Percentiles rank a stretch among this genome's conserved stretches.
Conservation (phyloP, 192 early-diverging fungal species). For the Backusella luteola region DNA sequence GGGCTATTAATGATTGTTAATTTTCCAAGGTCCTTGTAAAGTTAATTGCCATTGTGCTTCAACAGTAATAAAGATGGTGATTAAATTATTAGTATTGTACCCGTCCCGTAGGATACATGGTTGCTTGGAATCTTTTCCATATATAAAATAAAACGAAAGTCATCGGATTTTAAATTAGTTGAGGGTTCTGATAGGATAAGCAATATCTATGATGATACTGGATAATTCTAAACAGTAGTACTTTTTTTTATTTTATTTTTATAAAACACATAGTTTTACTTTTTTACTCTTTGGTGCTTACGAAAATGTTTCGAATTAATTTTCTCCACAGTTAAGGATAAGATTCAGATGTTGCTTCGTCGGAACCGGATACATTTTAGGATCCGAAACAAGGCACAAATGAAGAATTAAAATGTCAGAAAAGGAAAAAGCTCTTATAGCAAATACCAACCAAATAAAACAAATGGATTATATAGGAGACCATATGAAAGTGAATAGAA, state of each 20-base stretch:
- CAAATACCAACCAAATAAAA: neutral
- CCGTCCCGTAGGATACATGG: neutral
- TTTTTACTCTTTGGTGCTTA: neutral
- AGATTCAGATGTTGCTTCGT: neutral
- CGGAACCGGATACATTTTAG: neutral
- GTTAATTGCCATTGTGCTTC: neutral
- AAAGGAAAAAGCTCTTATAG: neutral
- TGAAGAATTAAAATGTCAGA: constrained; percentile 1
- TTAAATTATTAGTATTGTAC: neutral
- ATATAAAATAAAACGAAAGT: neutral
- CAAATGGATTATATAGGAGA: neutral
- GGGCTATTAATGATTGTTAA: neutral
- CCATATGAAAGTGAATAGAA: neutral
- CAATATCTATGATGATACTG: neutral
- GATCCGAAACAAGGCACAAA: neutral
- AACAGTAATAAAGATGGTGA: neutral
- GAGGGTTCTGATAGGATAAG: neutral
- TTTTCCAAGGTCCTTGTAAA: neutral
- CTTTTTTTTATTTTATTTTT: neutral
- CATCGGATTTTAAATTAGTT: neutral
- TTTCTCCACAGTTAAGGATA: neutral
- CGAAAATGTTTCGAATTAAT: neutral
- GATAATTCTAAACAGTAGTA: neutral
- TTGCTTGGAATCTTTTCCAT: neutral
- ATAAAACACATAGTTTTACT: neutral